Conservation (phyloP, 371 early-diverging fungal genomes). For the Mucor plumbeus region DNA sequence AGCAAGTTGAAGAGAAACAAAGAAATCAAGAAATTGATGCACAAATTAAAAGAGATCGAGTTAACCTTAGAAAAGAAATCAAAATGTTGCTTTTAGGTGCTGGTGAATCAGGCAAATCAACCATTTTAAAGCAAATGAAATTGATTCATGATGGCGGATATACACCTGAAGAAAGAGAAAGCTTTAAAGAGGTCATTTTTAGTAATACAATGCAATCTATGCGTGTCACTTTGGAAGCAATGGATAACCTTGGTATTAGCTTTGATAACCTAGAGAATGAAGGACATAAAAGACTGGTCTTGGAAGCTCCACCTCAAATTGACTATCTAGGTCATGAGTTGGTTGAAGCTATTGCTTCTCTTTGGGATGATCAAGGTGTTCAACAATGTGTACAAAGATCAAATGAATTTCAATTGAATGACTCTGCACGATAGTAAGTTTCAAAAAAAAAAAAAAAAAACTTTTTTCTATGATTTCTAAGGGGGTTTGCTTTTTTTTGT, state of each 20-base stretch:
- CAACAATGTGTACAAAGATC: slow-evolving; percentile 73
- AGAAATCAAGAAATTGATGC: slow-evolving; percentile 90
- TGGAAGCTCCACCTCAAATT: slow-evolving; percentile 70
- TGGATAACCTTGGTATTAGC: slow-evolving; percentile 75
- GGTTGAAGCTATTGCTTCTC: slow-evolving; percentile 70
- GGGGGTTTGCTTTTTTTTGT: neutral
- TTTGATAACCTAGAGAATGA: slow-evolving; percentile 69
- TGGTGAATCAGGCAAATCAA: slow-evolving; percentile 97
- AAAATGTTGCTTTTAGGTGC: slow-evolving; percentile 96
- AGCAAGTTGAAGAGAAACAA: slow-evolving; percentile 81
- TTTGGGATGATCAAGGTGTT: slow-evolving; percentile 84
- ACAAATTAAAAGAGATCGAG: slow-evolving; percentile 81
- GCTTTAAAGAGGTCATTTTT: slow-evolving; percentile 90
- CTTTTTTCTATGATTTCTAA: neutral
- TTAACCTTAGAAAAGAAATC: slow-evolving; percentile 83
- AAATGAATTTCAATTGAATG: slow-evolving; percentile 87
- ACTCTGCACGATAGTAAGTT: slow-evolving; percentile 81
- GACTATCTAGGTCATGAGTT: slow-evolving; percentile 65
- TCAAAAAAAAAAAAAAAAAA: slow-evolving; percentile 7
- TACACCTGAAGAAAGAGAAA: slow-evolving; percentile 81
- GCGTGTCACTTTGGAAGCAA: slow-evolving; percentile 89
- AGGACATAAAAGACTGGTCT: slow-evolving; percentile 53
- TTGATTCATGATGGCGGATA: slow-evolving; percentile 95
- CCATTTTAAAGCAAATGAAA: slow-evolving; percentile 96
- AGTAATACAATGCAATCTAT: slow-evolving; percentile 90